Evolutionary conservation across 108 stramenopile species (phyloP).

Genomic region (Cylindrotheca fusiformis): DNA sequence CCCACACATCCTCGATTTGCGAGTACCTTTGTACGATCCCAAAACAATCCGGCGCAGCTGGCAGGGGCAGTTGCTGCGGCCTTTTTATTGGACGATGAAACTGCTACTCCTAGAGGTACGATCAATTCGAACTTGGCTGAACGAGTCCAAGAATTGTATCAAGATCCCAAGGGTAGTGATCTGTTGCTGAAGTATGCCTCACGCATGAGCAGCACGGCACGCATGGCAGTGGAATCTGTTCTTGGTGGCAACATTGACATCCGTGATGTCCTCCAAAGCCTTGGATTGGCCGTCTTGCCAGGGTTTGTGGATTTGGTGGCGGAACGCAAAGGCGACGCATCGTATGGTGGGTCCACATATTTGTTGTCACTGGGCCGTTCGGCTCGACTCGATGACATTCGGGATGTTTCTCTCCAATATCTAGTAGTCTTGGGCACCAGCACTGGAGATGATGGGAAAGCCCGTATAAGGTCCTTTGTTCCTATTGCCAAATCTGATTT

Average conservation of each 20-base stretch:
- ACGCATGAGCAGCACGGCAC: conserved; percentile 28
- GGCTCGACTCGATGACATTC: conserved; percentile 17
- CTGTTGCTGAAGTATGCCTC: conserved; percentile 36
- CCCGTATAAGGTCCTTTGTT: conserved; percentile 49
- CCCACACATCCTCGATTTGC: conserved; percentile 83
- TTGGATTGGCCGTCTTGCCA: conserved; percentile 47
- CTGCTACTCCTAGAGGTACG: conserved; percentile 1
- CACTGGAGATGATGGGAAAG: conserved; percentile 62
- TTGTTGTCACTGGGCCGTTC: conserved; percentile 44
- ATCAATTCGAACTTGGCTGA: conserved; percentile 27
- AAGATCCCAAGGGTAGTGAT: conserved; percentile 10
- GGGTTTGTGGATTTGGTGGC: conserved; percentile 67
- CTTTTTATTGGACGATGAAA: conserved; percentile 43
- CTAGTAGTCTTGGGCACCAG: conserved; percentile 50
- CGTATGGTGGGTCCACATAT: conserved; percentile 57
- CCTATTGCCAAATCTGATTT: conserved; percentile 32
- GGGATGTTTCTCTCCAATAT: conserved; percentile 25
- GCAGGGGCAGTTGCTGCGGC: conserved; percentile 47
- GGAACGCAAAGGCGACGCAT: conserved; percentile 56
- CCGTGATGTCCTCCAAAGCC: conserved; percentile 9
- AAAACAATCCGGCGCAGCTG: conserved; percentile 7
- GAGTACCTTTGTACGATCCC: conserved; percentile 38
- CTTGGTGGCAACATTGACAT: conserved; percentile 11
- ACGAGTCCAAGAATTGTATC: conserved; percentile 27
- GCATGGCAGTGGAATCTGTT: conserved; percentile 26